Base-by-base conservation (phyloP, 345 rosid genomes). In the Kernera saxatilis region DNA sequence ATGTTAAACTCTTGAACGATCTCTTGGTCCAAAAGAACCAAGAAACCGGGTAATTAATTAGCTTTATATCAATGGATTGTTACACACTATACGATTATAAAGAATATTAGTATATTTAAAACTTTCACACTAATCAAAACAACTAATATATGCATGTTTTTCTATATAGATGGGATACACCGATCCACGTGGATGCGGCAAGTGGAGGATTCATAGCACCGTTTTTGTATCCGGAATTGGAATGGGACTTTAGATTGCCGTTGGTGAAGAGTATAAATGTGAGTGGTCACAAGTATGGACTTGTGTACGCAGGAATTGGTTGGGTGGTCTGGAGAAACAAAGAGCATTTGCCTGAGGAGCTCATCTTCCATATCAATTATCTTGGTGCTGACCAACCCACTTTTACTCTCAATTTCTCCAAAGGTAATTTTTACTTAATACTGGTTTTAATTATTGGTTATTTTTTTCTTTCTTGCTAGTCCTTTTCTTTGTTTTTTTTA, bases 161-260 rank as follows among this genome's bases (percentile, higher is more conserved):
- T 37, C 7, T n/a, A n/a, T n/a, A 32, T 75, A 81, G 87, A 8
- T 85, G 89, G 89, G 87, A 85, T 26, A 85, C 87, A 30, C 84
- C 89, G 3, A 83, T 85, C 43, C 89, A 85, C 22, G 89, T 85
- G 3, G 89, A 85, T 60, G 89, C 89, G 3, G 89, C 87, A 1
- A 85, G 89, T 50, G 89, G 89, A 44, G 89, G 89, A 35, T 83
- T 85, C 54, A 81, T 83, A 11, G 89, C 89, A 19, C 87, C 89
- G 3, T 85, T 85, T 32, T 36, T 85, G 54, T 81, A 81, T 73
- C 89, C 87, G 14, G 89, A 85, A 25, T 75, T 85, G 66, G 89
- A 85, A 52, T 85, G 89, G 89, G 87, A 85, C 67, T 85, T 85
- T 61, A 76, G 89, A 27, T 64, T 85, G 40, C 84, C 82, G 10